Conservation (phyloP, 169 alveolate species). For the Plasmodium chabaudi region DNA sequence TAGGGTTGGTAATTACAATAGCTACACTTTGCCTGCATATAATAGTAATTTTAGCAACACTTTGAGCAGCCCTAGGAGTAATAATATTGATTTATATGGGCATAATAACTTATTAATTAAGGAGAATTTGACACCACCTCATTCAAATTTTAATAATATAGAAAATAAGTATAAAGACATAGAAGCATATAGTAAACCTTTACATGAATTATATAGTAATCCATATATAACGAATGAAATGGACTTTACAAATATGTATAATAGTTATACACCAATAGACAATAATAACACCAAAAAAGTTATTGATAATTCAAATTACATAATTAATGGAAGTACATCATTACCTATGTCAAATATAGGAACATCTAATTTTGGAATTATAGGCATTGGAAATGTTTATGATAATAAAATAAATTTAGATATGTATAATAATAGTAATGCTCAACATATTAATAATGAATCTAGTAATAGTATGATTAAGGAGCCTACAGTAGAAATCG, state of each 20-base stretch:
- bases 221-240: constrained; percentile 37
- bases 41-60: neutral
- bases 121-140: neutral
- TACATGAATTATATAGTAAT: constrained; percentile 3
- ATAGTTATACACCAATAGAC: constrained; percentile 40
- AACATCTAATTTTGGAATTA: neutral
- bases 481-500: neutral
- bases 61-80: neutral
- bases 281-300: constrained; percentile 21
- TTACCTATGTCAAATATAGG: constrained; percentile 2
- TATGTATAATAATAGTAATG: neutral
- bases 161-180: constrained; percentile 1
- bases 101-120: neutral
- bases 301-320: constrained; percentile 1
- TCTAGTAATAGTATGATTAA: neutral
- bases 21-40: neutral
- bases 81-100: neutral
- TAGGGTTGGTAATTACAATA: neutral
- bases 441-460: neutral
- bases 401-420: too few relatives aligned
- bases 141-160: constrained; percentile 6
- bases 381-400: neutral
- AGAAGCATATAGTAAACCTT: neutral
- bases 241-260: constrained; percentile 62
- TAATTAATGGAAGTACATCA: constrained; percentile 12